These are phyloP conservation scores for Canavalia gladiata DNA, from an alignment of 306 rosid species.

Conservation along the genomic window DNA sequence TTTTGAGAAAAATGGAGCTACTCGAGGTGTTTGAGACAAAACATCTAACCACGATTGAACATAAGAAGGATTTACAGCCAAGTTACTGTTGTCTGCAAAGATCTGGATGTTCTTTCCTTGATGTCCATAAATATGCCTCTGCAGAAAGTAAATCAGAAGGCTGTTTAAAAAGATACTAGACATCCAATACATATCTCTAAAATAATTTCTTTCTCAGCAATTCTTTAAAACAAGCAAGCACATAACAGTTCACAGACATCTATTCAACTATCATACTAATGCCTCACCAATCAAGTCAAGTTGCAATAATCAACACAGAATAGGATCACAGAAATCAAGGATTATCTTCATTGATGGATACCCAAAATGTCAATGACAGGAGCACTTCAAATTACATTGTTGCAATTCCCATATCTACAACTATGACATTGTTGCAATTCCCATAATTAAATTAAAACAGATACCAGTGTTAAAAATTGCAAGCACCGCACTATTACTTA, in stretches of 20 bases:
- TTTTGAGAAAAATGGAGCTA: slow-evolving; percentile 92
- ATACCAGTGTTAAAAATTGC: background rate
- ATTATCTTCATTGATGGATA: background rate
- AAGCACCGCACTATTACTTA: background rate
- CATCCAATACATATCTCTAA: background rate
- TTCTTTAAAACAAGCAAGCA: background rate
- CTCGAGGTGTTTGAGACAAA: slow-evolving; percentile 89
- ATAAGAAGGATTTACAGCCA: slow-evolving; percentile 96
- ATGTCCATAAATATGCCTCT: slow-evolving; percentile 94
- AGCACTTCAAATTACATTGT: background rate
- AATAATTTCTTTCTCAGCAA: background rate
- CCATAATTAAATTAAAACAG: background rate
- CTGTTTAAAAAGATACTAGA: slow-evolving; percentile 23
- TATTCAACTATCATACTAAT: background rate
- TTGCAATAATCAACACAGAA: background rate
- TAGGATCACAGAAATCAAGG: background rate
- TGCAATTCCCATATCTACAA: background rate
- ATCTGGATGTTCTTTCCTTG: slow-evolving; percentile 79
- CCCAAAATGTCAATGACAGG: background rate
- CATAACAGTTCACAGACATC: background rate
- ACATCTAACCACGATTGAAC: slow-evolving; percentile 86
- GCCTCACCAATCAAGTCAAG: background rate
- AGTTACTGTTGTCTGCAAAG: slow-evolving; percentile 83
- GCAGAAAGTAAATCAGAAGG: slow-evolving; percentile 54
- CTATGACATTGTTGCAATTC: background rate